Base-by-base conservation (phyloP, 1,284 basidiomycete genomes). In the Sutorius eximius region DNA sequence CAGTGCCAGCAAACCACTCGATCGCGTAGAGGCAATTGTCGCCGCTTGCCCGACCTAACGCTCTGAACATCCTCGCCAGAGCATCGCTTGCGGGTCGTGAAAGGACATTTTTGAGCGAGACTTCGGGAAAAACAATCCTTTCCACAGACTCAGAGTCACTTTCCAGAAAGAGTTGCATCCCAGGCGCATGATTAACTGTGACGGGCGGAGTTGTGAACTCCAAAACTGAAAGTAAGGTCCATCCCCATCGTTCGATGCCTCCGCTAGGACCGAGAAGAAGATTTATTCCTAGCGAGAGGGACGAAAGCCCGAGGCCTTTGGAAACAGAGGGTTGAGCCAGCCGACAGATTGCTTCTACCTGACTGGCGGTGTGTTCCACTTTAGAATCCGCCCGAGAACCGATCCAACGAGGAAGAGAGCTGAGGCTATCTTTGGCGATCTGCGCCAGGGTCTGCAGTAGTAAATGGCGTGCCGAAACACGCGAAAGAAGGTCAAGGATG, bases 221-320 rank as follows among this genome's bases (percentile, higher is more conserved):
- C 29, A 95, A 73, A 15, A 87, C 89, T 3, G 84, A 82, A 29
- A 96, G 77, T 2, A 96, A 67, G 41, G 83, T 81, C 86, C 88
- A 93, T 1, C 91, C 91, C 94, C 93, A 96, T 69, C 86, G 86
- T 63, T 95, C 91, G 18, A 96, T 85, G 0, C 88, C 85, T 5
- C 93, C 93, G 0, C 76, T 79, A 0, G 93, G 88, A 3, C 93
- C 93, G 1, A 95, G 78, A 6, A 96, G 76, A 51, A 81, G 80
- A 4, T 80, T 81, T 6, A 93, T 77, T 32, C 83, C 84, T 20
- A 72, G 65, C 11, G 79, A 75, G 36, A 89, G 75, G n/a, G 76
- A 64, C 10, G 70, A 56, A 37, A 80, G 62, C 30, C 70, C 63
- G 20, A 58, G 45, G 18, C 53, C 30, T 37, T 63, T 61, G 4